Base-by-base conservation (phyloP, 2,329 filamentous ascomycete species). In the Beauveria scarabaeidicola region DNA sequence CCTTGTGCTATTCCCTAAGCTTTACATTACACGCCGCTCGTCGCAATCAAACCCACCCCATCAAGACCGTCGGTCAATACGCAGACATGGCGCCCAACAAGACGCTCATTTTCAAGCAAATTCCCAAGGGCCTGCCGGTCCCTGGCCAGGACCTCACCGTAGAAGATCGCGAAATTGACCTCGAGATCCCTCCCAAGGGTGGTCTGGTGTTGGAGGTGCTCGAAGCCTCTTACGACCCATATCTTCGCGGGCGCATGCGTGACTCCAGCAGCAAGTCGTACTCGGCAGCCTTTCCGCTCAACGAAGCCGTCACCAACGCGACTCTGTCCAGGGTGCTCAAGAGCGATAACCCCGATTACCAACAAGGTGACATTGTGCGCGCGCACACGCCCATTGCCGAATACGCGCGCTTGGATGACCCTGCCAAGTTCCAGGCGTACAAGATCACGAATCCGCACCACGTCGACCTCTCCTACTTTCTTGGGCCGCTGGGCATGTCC, bases 171-270 rank as follows among this genome's bases (percentile, higher is more conserved):
- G 78, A 83, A 21, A 85, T 92, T 64, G 89, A 94, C 69, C 74
- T 86, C 64, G 75, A 84, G 25, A 77, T 81, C 54, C 70, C 81
- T 5, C 80, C 85, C 29, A 80, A 84, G 25, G 71, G 81, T 48
- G 87, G 88, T 63, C 86, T 90, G 44, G 72, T 95, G 52, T 75
- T 87, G 64, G 83, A 90, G 75, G 82, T 88, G 66, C 81, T 87
- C 68, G 90, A 88, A 72, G 79, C 85, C 64, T 92, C 89, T 44
- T 88, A 88, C 75, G 91, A 96, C 73, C 91, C 91, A 2, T 96
- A 95, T 77, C 84, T 89, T 78, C 88, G 91, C 60, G 88, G 88
- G 62, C 83, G 84, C 65, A 92, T 96, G 88, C 86, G 90, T 52
- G 73, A 78, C 52, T 69, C 88, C 7, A 71, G 77, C 40, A 67